Evolutionary conservation across 495 filamentous ascomycete genomes (phyloP).

Genomic region (Penicillium antarcticum): DNA sequence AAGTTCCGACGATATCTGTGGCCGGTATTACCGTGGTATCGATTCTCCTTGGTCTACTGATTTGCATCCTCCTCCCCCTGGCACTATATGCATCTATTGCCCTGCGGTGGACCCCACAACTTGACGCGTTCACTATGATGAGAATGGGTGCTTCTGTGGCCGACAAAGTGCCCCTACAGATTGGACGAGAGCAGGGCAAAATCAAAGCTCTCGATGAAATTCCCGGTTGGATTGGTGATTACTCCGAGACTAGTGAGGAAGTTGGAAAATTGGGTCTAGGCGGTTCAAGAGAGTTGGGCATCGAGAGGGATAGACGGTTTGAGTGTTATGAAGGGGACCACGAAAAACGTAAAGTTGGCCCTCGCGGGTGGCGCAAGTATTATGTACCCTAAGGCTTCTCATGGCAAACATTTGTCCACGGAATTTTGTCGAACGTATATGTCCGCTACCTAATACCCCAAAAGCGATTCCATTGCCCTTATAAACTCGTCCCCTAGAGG

Average conservation of each 20-base stretch:
- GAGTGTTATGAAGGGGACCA: no score
- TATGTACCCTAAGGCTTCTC: no score
- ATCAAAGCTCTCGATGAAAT: conserved; percentile 5
- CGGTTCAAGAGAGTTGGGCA: no score
- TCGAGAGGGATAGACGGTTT: no score
- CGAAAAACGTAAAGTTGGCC: no score
- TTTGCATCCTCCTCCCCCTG: not conserved
- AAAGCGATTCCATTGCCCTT: no score
- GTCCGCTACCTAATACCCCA: no score
- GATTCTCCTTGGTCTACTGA: not conserved
- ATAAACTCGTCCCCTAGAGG: conserved; percentile 10
- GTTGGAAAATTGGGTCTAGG: no score
- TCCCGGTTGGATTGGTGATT: conserved; percentile 2
- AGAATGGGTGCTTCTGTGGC: conserved; percentile 10
- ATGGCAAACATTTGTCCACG: no score
- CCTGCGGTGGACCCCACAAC: not conserved
- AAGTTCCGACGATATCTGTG: not conserved
- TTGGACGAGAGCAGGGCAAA: not conserved
- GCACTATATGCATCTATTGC: not conserved
- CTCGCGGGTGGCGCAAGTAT: no score
- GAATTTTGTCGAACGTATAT: no score
- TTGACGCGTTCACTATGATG: conserved; percentile 16
- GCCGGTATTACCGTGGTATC: not conserved
- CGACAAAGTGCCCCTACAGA: conserved; percentile 8
- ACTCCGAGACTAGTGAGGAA: not conserved